A percentile compares a stretch with the other conserved stretches of the same genome.
These are phyloP conservation scores for Agroathelia rolfsii DNA, from an alignment of 1,284 basidiomycete genomes.

Conservation along the genomic window DNA sequence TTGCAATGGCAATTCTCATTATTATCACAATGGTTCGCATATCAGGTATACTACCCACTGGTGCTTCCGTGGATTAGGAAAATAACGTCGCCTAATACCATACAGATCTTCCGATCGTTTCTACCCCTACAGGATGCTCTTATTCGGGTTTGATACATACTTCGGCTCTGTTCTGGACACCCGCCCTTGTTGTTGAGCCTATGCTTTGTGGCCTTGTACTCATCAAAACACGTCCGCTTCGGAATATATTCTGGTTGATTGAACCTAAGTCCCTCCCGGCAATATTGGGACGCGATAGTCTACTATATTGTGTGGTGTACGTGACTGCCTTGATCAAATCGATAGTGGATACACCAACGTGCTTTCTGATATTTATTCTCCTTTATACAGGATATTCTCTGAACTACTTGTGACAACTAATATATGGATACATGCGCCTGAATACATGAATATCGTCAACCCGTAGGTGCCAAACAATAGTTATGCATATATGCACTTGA, in stretches of 20 bases:
- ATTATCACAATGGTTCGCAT: constrained; percentile 15
- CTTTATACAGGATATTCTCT: constrained; percentile 14
- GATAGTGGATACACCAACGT: not conserved
- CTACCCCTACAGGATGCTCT: constrained; percentile 18
- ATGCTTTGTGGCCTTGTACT: constrained; percentile 17
- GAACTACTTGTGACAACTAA: constrained; percentile 15
- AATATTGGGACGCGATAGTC: constrained; percentile 9
- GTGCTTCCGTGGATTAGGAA: not conserved
- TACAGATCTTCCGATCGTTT: constrained; percentile 16
- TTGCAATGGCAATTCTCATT: constrained; percentile 14
- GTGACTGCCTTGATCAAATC: constrained; percentile 1
- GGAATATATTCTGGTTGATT: not conserved
- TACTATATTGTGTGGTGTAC: constrained; percentile 14
- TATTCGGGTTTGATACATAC: constrained; percentile 15
- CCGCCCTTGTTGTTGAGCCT: constrained; percentile 18
- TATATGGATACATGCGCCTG: constrained; percentile 16
- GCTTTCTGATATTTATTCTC: constrained; percentile 8
- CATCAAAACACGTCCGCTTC: constrained; percentile 14
- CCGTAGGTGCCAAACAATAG: constrained; percentile 13
- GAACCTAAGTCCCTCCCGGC: constrained; percentile 3
- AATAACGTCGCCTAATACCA: not conserved
- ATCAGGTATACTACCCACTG: constrained; percentile 10
- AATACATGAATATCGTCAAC: constrained; percentile 18
- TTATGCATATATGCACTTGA: not conserved
- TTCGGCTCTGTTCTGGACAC: constrained; percentile 19